Conservation (phyloP, 1,284 basidiomycete species). For the Leucoagaricus sp. region DNA sequence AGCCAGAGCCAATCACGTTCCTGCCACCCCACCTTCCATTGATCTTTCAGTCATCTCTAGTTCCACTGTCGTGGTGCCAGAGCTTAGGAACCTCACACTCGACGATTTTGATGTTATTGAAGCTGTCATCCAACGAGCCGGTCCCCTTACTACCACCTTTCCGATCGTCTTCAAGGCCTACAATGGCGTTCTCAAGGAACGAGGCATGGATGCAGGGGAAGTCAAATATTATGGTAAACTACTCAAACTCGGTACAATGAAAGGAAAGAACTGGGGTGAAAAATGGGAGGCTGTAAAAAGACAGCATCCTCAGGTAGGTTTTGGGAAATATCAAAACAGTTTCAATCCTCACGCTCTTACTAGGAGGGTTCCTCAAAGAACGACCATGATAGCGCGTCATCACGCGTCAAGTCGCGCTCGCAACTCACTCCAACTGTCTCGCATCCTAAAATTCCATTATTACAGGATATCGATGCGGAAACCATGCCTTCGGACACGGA, state of each 20-base stretch:
- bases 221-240: slow-evolving; percentile 80
- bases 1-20: slow-evolving; percentile 19
- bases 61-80: slow-evolving; percentile 33
- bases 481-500: slow-evolving; percentile 48
- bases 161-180: slow-evolving; percentile 81
- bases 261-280: slow-evolving; percentile 72
- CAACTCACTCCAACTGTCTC: slow-evolving; percentile 4
- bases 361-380: neutral
- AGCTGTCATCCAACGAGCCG: slow-evolving; percentile 66
- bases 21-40: slow-evolving; percentile 18
- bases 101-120: slow-evolving; percentile 73
- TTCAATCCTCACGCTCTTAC: neutral
- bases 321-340: neutral
- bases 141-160: slow-evolving; percentile 67
- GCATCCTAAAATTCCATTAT: slow-evolving; percentile 11
- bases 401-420: slow-evolving; percentile 17
- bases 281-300: slow-evolving; percentile 74
- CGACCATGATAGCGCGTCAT: slow-evolving; percentile 5
- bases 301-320: slow-evolving; percentile 44
- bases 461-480: slow-evolving; percentile 41
- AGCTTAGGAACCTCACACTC: slow-evolving; percentile 56
- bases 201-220: slow-evolving; percentile 77
- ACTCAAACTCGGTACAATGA: slow-evolving; percentile 75
- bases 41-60: slow-evolving; percentile 14
- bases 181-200: slow-evolving; percentile 69